Percentiles rank a stretch among this genome's conserved stretches.
Evolutionary conservation across 1,139 yeast genomes (phyloP).

Genomic region (Protomyces arabidopsidicola): DNA sequence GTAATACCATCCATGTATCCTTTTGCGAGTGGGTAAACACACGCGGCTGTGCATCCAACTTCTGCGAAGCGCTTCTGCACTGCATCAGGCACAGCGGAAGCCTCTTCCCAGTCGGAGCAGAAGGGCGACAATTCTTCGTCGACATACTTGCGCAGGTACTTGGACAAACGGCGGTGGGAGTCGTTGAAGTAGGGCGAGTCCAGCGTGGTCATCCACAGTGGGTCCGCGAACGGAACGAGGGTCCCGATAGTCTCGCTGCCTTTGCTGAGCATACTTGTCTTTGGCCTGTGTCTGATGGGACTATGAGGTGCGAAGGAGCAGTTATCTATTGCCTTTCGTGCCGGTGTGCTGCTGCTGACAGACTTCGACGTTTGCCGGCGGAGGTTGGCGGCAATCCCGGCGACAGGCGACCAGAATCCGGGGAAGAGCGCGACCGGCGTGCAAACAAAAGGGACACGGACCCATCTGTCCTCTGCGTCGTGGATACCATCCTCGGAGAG

Average conservation of each 20-base stretch:
- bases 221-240: constrained; percentile 45
- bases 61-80: constrained; percentile 29
- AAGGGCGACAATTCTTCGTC: constrained; percentile 42
- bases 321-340: neutral
- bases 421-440: too few relatives aligned
- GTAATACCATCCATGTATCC: constrained; percentile 53
- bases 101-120: constrained; percentile 45
- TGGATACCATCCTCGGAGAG: too few relatives aligned
- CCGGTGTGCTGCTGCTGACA: too few relatives aligned
- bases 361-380: too few relatives aligned
- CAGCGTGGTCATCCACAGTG: constrained; percentile 46
- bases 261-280: neutral
- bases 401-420: too few relatives aligned
- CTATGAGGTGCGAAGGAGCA: neutral
- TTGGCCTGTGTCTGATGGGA: neutral
- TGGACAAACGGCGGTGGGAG: constrained; percentile 42
- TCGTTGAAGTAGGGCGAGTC: constrained; percentile 44
- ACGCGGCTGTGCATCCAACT: constrained; percentile 40
- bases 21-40: constrained; percentile 40
- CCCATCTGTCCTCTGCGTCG: too few relatives aligned
- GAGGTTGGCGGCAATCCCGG: too few relatives aligned
- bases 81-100: constrained; percentile 39
- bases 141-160: constrained; percentile 43
- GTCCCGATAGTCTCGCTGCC: constrained; percentile 38
- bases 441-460: too few relatives aligned